These are phyloP conservation scores for Dalbergia cochinchinensis DNA, from an alignment of 306 rosid species.

Conservation along the genomic window DNA sequence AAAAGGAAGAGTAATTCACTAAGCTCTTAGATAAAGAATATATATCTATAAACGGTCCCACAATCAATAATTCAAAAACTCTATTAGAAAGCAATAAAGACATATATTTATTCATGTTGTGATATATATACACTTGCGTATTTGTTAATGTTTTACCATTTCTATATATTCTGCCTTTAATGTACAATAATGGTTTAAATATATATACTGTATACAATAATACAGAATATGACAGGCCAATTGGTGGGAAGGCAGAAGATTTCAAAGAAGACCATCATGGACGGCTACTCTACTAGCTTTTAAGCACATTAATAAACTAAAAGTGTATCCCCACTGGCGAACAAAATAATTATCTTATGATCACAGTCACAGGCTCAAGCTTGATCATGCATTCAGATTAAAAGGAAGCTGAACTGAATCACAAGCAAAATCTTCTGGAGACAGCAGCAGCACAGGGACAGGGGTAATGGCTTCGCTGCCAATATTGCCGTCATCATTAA, in stretches of 20 bases:
- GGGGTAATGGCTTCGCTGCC: constrained; percentile 3
- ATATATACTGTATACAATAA: no score
- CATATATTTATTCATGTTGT: no score
- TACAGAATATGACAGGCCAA: neutral
- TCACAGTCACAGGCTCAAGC: neutral
- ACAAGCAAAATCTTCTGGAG: constrained; percentile 3
- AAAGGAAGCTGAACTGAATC: constrained; percentile 18
- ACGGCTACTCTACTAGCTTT: constrained; percentile 25
- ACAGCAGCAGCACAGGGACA: neutral
- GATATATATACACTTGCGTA: no score
- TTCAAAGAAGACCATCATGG: constrained; percentile 8
- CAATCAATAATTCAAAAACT: no score
- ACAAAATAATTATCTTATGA: constrained; percentile 16
- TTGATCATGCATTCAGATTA: neutral
- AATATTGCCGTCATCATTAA: neutral
- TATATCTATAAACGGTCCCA: no score
- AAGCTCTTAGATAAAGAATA: no score
- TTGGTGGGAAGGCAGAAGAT: constrained; percentile 2
- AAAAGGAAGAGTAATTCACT: no score
- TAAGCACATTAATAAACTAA: constrained; percentile 19
- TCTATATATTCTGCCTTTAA: no score
- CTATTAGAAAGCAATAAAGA: no score
- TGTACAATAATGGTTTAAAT: no score
- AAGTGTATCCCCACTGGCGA: neutral
- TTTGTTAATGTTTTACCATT: no score